Percentiles rank a stretch among this genome's conserved stretches.
Evolutionary conservation across 2,329 filamentous ascomycete genomes (phyloP).

Genomic region (Trichoderma cornu-damae): DNA sequence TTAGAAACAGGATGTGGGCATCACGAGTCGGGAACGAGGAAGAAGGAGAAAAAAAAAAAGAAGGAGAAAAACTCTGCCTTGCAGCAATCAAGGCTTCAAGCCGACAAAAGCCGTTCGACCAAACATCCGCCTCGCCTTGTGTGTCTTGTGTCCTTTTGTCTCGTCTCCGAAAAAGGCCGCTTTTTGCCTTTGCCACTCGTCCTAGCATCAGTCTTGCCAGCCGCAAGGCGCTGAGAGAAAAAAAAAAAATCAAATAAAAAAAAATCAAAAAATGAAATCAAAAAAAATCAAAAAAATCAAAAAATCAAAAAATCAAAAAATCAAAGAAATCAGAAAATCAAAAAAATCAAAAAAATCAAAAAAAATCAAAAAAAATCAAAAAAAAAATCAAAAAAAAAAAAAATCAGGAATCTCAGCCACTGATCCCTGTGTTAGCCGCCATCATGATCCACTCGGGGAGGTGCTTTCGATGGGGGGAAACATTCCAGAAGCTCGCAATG

Average conservation of each 20-base stretch:
- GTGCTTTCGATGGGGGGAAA: background rate
- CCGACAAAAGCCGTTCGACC: constrained; percentile 1
- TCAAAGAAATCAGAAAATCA: background rate
- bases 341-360: background rate
- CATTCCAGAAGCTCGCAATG: constrained; percentile 10
- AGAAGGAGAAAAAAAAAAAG: background rate
- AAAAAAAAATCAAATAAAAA: background rate
- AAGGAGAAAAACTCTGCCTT: background rate
- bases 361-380: background rate
- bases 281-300: background rate
- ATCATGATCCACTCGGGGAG: constrained; percentile 2
- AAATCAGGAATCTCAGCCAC: constrained; percentile 6
- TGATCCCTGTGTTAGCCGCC: background rate
- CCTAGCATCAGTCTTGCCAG: background rate
- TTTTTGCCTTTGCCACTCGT: background rate
- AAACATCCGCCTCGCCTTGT: background rate
- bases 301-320: background rate
- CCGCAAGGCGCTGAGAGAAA: background rate
- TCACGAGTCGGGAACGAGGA: background rate
- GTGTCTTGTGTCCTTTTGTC: background rate
- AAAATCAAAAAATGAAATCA: background rate
- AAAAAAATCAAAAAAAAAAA: background rate
- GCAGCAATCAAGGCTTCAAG: background rate
- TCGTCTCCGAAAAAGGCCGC: background rate
- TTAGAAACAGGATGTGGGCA: too few relatives aligned